Base-by-base conservation (phyloP, 2,329 filamentous ascomycete genomes). In the Sordariomycetes sp. region DNA sequence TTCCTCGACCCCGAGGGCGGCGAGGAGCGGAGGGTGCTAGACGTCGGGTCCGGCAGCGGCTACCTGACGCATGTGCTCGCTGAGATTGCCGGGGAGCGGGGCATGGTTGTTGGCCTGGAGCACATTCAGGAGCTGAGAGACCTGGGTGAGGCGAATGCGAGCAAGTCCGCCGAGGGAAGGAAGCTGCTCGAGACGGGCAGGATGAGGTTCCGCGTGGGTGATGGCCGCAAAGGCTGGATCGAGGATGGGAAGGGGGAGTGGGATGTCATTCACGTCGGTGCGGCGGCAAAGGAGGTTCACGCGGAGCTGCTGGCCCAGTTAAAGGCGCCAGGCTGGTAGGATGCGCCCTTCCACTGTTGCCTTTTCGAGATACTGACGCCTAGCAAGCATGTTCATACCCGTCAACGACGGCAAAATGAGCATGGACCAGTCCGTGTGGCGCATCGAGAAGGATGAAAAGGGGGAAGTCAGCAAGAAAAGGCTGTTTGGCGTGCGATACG, bases 181-280 rank as follows among this genome's bases (percentile, higher is more conserved):
- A 50, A 53, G 9, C 58, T 93, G 35, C 56, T 95, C 11, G 68
- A 70, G 2, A 62, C 57, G 0, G 83, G 80, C 0, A 71, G 68
- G 6, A 83, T 88, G 27, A 64, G 66, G 37, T 93, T 93, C 50
- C 68, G 88, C 2, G 68, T 76, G 0, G 87, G 78, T 0, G 88
- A 95, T 59, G 83, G 82, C 2, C 59, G 83, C 5, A 68, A 72
- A 41, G 82, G 82, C 1, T 81, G 72, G 70, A 49, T 66, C 3
- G 71, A 69, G 46, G 41, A 50, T 2, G 67, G 65, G 6, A 66
- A 66, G 36, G 59, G 64, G 10, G 70, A 77, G 0, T 98, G 90
- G 68, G 86, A 96, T 67, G 88, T 84, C 3, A 96, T 98, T 39
- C 92, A 96, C 53, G 92, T 96, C 3, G 92, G 92, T 0, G 92